Conservation (phyloP, 306 rosid species). For the Acacia acuminata region DNA sequence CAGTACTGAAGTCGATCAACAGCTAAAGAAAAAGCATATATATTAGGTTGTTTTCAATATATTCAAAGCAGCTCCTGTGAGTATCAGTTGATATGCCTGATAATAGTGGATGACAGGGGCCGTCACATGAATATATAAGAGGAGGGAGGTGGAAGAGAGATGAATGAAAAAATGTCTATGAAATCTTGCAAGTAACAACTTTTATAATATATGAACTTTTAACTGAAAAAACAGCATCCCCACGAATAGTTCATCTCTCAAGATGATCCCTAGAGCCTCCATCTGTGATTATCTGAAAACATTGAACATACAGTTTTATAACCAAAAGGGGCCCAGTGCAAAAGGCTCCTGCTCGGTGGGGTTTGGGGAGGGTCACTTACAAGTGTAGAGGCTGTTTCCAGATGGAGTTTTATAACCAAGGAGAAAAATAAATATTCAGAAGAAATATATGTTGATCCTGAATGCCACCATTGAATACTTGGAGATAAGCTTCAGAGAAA, state of each 20-base stretch:
- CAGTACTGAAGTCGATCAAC: too few relatives aligned
- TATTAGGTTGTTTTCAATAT: too few relatives aligned
- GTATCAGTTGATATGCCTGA: too few relatives aligned
- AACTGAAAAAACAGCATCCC: slow-evolving; percentile 83
- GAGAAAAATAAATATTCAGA: too few relatives aligned
- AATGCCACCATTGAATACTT: not conserved
- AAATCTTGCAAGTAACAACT: slow-evolving; percentile 1
- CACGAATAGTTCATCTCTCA: slow-evolving; percentile 84
- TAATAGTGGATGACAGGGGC: not conserved
- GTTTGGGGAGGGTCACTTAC: too few relatives aligned
- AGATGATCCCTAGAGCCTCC: slow-evolving; percentile 86
- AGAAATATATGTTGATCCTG: too few relatives aligned
- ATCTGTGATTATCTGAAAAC: slow-evolving; percentile 86
- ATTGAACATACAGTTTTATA: not conserved
- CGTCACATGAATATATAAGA: not conserved
- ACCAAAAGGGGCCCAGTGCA: too few relatives aligned
- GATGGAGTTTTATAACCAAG: too few relatives aligned
- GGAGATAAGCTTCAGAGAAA: not conserved
- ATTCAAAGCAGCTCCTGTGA: too few relatives aligned
- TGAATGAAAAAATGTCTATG: not conserved
- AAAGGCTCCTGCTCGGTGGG: too few relatives aligned
- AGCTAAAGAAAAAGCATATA: too few relatives aligned
- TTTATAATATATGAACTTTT: slow-evolving; percentile 27
- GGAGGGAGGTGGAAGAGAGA: slow-evolving; percentile 2
- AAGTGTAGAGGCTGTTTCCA: too few relatives aligned